phyloP scores from a whole-genome alignment of 225 moss, liverwort and hornwort genomes.

The Neckera pumila region DNA sequence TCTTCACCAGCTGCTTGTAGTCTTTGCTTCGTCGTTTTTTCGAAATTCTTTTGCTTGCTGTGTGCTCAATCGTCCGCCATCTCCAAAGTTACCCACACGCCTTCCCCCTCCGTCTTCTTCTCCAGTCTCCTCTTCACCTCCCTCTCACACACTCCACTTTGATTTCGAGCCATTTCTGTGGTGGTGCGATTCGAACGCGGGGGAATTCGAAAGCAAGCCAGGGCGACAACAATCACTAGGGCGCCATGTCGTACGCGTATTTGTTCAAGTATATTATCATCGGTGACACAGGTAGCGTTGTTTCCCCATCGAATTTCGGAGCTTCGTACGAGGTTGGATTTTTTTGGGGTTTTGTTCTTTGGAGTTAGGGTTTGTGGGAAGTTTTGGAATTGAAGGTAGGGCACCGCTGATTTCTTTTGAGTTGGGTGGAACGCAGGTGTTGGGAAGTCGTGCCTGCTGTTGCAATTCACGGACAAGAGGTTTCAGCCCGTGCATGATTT shows the following conservation, averaged over 20 bases:
- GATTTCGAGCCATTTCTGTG: background rate
- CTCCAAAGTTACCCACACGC: background rate
- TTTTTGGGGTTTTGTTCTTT: background rate
- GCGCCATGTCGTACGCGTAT: slow-evolving; percentile 45
- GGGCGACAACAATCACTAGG: background rate
- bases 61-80: background rate
- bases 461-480: slow-evolving; percentile 97
- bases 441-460: slow-evolving; percentile 86
- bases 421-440: slow-evolving; percentile 37
- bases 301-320: background rate
- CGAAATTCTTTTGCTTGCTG: background rate
- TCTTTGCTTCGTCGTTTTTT: background rate
- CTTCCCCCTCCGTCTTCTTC: background rate
- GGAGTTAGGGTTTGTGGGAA: slow-evolving; percentile 15
- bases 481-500: slow-evolving; percentile 98
- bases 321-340: background rate
- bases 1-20: background rate
- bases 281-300: slow-evolving; percentile 34
- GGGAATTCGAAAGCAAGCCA: background rate
- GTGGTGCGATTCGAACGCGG: background rate
- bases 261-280: slow-evolving; percentile 54
- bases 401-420: background rate
- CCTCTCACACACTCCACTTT: background rate
- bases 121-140: background rate
- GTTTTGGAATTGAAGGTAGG: background rate